Evolutionary conservation across 2,329 filamentous ascomycete genomes (phyloP).

Genomic region (Coniella vitis): DNA sequence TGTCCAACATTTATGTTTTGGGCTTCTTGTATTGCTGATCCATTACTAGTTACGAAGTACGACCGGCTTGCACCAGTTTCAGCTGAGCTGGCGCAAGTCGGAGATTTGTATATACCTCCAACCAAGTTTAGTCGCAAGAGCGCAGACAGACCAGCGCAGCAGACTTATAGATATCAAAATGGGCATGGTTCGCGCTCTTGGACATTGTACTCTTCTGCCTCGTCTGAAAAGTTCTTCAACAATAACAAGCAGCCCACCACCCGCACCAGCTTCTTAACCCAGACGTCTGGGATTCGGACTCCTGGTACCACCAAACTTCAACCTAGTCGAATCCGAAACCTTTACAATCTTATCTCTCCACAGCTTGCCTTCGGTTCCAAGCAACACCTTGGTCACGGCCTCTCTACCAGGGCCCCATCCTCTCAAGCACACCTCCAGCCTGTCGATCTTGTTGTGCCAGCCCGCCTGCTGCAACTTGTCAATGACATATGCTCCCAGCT

Average conservation of each 20-base stretch:
- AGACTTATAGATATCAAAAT: neutral
- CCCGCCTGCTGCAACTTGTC: constrained; percentile 78
- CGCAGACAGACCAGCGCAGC: no score
- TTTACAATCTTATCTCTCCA: constrained; percentile 68
- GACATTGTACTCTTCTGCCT: neutral
- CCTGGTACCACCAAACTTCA: constrained; percentile 95
- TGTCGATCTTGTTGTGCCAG: constrained; percentile 66
- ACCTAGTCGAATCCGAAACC: constrained; percentile 76
- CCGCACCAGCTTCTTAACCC: constrained; percentile 35
- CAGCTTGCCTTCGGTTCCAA: constrained; percentile 76
- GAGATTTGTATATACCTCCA: no score
- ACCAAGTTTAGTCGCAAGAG: no score
- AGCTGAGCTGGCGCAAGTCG: no score
- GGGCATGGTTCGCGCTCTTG: neutral
- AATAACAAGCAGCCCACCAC: neutral
- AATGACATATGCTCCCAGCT: constrained; percentile 77
- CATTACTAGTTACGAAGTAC: no score
- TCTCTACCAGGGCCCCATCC: constrained; percentile 86
- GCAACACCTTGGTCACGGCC: constrained; percentile 79
- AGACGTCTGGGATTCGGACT: constrained; percentile 79
- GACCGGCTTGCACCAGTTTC: no score
- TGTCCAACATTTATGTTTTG: no score
- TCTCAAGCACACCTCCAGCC: constrained; percentile 72
- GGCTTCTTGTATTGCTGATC: no score
- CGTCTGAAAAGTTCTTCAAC: neutral